Evolutionary conservation across 306 rosid genomes (phyloP).

Genomic region (Trifolium dubium): DNA sequence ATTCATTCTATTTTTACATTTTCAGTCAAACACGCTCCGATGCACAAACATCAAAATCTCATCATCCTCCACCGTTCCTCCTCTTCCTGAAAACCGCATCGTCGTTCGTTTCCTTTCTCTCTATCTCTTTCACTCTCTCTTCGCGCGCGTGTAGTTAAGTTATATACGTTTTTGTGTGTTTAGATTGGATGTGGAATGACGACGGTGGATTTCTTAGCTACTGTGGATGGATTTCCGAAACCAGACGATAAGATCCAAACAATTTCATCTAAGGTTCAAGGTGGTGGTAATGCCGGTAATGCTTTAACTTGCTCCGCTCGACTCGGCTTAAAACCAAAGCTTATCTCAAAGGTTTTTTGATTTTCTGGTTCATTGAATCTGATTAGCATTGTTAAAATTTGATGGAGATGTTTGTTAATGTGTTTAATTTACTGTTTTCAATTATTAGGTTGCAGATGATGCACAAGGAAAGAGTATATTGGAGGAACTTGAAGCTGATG

Average conservation of each 20-base stretch:
- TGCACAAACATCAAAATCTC: conserved; percentile 27
- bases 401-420: background rate
- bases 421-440: background rate
- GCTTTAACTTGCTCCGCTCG: conserved; percentile 85
- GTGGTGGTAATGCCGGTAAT: conserved; percentile 92
- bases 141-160: background rate
- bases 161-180: background rate
- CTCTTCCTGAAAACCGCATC: conserved; percentile 43
- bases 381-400: background rate
- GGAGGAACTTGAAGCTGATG: conserved; percentile 78
- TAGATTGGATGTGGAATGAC: conserved; percentile 52
- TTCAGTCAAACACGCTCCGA: conserved; percentile 32
- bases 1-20: background rate
- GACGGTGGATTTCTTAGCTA: conserved; percentile 52
- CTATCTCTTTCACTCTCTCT: background rate
- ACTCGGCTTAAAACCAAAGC: conserved; percentile 75
- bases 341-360: conserved; percentile 72
- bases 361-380: background rate
- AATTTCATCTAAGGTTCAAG: conserved; percentile 64
- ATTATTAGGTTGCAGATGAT: conserved; percentile 68
- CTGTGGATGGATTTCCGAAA: conserved; percentile 51
- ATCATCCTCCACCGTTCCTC: conserved; percentile 31
- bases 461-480: conserved; percentile 69
- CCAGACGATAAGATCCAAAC: conserved; percentile 57
- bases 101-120: conserved; percentile 37